phyloP scores from a whole-genome alignment of 768 basidiomycete genomes.

The Termitomyces sp. region DNA sequence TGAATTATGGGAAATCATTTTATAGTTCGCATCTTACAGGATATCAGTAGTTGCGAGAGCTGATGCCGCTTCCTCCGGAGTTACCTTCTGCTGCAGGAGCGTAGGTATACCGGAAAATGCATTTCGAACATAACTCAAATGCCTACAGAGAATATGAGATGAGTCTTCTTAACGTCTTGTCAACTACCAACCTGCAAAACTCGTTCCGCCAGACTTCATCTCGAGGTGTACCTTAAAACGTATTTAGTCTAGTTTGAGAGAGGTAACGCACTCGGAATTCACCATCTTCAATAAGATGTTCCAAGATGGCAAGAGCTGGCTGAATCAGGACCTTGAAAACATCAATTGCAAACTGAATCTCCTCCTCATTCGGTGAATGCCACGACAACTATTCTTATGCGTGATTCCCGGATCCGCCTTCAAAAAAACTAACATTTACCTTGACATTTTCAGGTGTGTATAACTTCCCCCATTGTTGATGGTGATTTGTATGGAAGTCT shows the following conservation, averaged over 20 bases:
- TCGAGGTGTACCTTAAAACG: slow-evolving; percentile 35
- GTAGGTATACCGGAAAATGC: slow-evolving; percentile 73
- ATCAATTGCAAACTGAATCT: slow-evolving; percentile 68
- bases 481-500: slow-evolving; percentile 70
- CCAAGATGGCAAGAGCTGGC: slow-evolving; percentile 52
- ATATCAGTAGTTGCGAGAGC: slow-evolving; percentile 56
- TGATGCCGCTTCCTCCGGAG: slow-evolving; percentile 39
- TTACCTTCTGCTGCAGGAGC: slow-evolving; percentile 46
- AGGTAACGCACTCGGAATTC: slow-evolving; percentile 12
- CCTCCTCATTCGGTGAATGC: slow-evolving; percentile 69
- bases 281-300: slow-evolving; percentile 51
- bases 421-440: slow-evolving; percentile 30
- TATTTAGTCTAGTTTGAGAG: background rate
- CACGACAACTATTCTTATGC: slow-evolving; percentile 50
- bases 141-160: slow-evolving; percentile 26
- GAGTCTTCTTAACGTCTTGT: background rate
- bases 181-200: slow-evolving; percentile 60
- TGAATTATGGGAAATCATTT: background rate
- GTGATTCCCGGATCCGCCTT: background rate
- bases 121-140: slow-evolving; percentile 67
- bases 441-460: slow-evolving; percentile 66
- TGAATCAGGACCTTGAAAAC: slow-evolving; percentile 64
- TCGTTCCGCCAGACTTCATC: slow-evolving; percentile 77
- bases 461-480: slow-evolving; percentile 75
- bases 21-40: slow-evolving; percentile 37